Evolutionary conservation across 345 rosid species (phyloP), one percentile per base, ranked within the genome.

Genomic region (Arabidopsis arenosa): DNA sequence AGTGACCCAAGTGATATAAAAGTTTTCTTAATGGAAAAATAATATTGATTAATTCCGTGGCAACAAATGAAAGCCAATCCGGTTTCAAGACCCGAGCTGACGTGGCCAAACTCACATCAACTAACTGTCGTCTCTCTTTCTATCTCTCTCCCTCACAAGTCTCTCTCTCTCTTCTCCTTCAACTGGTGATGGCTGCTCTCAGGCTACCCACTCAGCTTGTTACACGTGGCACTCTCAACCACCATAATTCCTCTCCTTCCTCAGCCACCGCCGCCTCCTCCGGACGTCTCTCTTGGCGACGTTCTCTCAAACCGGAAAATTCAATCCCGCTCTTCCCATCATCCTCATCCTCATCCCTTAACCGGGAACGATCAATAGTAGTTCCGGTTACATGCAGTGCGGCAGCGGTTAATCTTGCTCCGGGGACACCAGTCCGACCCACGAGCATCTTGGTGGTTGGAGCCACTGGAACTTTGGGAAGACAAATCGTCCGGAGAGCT

Each of bases 371-470:
- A 52, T 54, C 80, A 64, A 37, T 82, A 58, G 39, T 58, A 23
- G 75, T 52, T 13, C 76, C 77, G 67, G 81, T 88, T 3, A 70
- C 66, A 55, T 84, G 84, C 83, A 79, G 58, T 53, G 80, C 84
- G 64, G 65, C 77, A 8, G 85, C 88, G 2, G 87, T 80, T 73
- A 92, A 90, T 72, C 53, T 90, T 45, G 90, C 86, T 7, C 99
- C 99, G 1, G 96, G 97, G 26, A 89, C 97, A 1, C 97, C 96
- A 0, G 75, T 95, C 17, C 69, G 91, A 79, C 86, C 90, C 5
- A 90, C 99, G 2, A 90, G 93, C 65, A 86, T 92, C 56, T 80
- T 95, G 7, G 97, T 95, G 21, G 96, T 95, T 10, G 97, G 99
- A 35, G 83, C 93, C 37, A 92, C 99, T 0, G 97, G 99, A 10